Conservation (phyloP, 2,329 filamentous ascomycete species). For the Aspergillus pseudoglaucus region DNA sequence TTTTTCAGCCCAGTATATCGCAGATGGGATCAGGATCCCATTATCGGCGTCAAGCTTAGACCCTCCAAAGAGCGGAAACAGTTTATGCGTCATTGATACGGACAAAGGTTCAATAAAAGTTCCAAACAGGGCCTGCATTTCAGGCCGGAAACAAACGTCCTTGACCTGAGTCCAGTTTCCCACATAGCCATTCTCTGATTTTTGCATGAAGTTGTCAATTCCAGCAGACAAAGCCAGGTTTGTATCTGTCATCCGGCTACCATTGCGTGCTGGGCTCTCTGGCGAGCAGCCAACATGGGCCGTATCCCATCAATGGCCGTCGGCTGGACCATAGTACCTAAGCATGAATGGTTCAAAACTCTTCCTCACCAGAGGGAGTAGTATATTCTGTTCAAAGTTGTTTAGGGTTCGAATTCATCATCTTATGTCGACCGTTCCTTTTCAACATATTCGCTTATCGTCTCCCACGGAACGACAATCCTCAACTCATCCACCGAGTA, state of each 20-base stretch:
- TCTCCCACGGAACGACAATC: conserved; percentile 43
- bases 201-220: conserved; percentile 25
- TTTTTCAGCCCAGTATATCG: conserved; percentile 45
- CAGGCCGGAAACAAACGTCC: conserved; percentile 41
- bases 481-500: conserved; percentile 45
- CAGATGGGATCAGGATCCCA: conserved; percentile 46
- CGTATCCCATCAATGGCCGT: conserved; percentile 37
- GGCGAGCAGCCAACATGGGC: conserved; percentile 35
- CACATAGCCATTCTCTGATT: conserved; percentile 41
- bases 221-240: neutral
- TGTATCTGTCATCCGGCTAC: conserved; percentile 11
- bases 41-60: conserved; percentile 44
- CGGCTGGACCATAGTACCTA: conserved; percentile 1
- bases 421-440: conserved; percentile 17
- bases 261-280: conserved; percentile 9
- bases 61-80: conserved; percentile 46
- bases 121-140: conserved; percentile 42
- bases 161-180: conserved; percentile 42
- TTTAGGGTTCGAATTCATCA: too few relatives aligned
- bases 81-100: conserved; percentile 34
- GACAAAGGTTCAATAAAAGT: conserved; percentile 45
- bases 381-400: conserved; percentile 6
- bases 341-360: conserved; percentile 11
- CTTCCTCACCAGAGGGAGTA: conserved; percentile 1
- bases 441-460: conserved; percentile 34